These are phyloP conservation scores for Combretum micranthum DNA, from an alignment of 345 rosid species.

Conservation along the genomic window DNA sequence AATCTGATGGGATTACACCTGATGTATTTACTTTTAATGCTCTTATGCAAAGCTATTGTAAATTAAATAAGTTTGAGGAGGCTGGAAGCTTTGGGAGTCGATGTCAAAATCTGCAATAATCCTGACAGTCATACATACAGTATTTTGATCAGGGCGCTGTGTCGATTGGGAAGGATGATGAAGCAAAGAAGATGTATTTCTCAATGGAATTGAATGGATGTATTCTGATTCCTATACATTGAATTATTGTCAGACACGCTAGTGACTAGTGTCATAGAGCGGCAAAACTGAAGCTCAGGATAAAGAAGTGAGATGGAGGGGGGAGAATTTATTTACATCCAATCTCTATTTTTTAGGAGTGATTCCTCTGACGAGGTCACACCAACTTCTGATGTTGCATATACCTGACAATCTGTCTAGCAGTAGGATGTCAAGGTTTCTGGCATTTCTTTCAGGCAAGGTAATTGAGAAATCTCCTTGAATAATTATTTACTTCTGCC, in stretches of 20 bases:
- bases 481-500: too few species aligned
- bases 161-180: conserved; percentile 45
- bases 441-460: too few species aligned
- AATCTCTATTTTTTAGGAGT: too few species aligned
- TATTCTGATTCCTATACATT: conserved; percentile 43
- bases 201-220: conserved; percentile 58
- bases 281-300: conserved; percentile 22
- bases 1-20: conserved; percentile 47
- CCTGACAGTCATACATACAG: conserved; percentile 61
- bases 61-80: conserved; percentile 43
- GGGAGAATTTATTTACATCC: not conserved
- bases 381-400: too few species aligned
- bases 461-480: too few species aligned
- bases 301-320: conserved; percentile 14
- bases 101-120: conserved; percentile 47
- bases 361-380: too few species aligned
- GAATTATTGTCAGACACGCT: conserved; percentile 31
- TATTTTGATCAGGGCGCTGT: conserved; percentile 44
- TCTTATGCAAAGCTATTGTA: conserved; percentile 54
- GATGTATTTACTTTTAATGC: conserved; percentile 60
- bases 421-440: too few species aligned
- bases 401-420: too few species aligned
- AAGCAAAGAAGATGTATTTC: conserved; percentile 50
- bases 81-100: conserved; percentile 49
- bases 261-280: conserved; percentile 13